A percentile compares a stretch with the other conserved stretches of the same genome.
Evolutionary conservation across 495 filamentous ascomycete species (phyloP).

Genomic region (Tuber indicum): DNA sequence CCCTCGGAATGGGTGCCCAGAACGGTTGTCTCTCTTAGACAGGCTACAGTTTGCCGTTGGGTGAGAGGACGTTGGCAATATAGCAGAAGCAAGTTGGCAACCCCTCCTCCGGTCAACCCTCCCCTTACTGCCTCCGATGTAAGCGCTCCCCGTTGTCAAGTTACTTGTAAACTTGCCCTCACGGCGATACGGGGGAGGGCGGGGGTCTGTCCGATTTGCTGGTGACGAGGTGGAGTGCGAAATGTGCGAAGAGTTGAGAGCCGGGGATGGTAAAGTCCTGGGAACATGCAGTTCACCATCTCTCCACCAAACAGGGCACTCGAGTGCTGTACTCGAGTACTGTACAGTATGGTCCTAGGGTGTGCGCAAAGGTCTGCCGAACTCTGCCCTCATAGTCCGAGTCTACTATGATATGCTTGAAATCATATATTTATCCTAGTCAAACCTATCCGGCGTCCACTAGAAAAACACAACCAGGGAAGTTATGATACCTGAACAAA

Average conservation of each 20-base stretch:
- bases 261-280: background rate
- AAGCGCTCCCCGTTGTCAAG: background rate
- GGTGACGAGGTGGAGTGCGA: background rate
- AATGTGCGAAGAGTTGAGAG: background rate
- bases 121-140: background rate
- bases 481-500: no score
- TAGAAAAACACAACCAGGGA: no score
- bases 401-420: no score
- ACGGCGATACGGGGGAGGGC: background rate
- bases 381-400: no score
- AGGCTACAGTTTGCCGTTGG: background rate
- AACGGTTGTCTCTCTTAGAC: background rate
- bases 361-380: no score
- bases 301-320: background rate
- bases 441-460: no score
- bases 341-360: no score
- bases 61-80: background rate
- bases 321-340: no score
- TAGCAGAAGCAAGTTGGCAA: background rate
- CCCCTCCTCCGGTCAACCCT: background rate
- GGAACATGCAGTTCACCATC: background rate
- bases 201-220: background rate
- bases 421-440: no score
- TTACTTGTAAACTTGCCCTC: background rate
- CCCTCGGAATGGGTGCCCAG: background rate